Evolutionary conservation across 2,329 filamentous ascomycete species (phyloP).

Genomic region (Stachybotrys chlorohalonatus): DNA sequence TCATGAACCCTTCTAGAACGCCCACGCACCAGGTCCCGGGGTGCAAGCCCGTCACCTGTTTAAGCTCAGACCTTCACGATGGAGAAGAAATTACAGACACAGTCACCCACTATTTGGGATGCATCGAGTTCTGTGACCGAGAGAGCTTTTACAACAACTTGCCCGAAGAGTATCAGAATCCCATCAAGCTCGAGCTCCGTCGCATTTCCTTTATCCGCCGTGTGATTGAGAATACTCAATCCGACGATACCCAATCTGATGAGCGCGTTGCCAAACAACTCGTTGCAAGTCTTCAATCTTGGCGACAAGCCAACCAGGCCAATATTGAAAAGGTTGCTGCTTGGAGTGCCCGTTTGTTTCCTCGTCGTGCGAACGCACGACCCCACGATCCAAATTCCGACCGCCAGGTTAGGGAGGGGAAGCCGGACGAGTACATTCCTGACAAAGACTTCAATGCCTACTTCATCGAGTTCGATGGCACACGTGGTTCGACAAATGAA

Average conservation of each 20-base stretch:
- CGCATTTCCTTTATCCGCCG: slow-evolving; percentile 1
- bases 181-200: slow-evolving; percentile 1
- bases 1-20: neutral
- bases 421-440: slow-evolving; percentile 1
- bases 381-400: neutral
- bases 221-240: neutral
- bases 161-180: neutral
- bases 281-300: neutral
- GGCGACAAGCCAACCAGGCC: neutral
- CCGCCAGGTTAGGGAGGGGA: neutral
- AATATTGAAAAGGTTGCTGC: neutral
- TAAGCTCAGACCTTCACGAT: slow-evolving; percentile 1
- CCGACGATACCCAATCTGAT: neutral
- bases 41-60: slow-evolving; percentile 4
- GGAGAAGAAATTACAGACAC: slow-evolving; percentile 1
- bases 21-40: too few species aligned
- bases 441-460: slow-evolving; percentile 2
- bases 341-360: neutral
- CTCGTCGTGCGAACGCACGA: neutral
- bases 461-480: neutral
- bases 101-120: slow-evolving; percentile 1
- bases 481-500: neutral
- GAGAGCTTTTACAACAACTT: neutral
- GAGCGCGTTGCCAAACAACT: neutral
- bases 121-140: slow-evolving; percentile 1